Percentiles rank a stretch among this genome's conserved stretches.
phyloP scores from a whole-genome alignment of 495 filamentous ascomycete genomes.

The Glutinoglossum americanum region DNA sequence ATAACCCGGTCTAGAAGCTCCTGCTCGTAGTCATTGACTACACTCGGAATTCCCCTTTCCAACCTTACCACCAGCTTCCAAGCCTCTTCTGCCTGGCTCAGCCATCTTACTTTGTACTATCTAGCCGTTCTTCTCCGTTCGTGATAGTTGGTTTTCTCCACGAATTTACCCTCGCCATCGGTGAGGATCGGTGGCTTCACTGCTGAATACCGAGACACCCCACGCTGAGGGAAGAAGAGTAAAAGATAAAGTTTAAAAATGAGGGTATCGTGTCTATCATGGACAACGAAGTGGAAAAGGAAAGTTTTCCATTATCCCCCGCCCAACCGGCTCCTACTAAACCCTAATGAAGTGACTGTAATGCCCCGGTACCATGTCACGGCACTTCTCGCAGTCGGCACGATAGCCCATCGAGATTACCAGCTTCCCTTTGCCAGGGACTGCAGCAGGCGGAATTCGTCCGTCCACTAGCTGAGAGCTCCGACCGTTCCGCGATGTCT shows the following conservation, averaged over 20 bases:
- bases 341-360: slow-evolving; percentile 56
- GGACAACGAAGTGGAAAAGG: neutral
- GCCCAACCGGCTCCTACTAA: neutral
- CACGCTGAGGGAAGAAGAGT: too few species aligned
- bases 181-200: too few species aligned
- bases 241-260: neutral
- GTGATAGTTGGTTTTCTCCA: too few species aligned
- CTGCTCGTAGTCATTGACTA: too few species aligned
- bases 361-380: slow-evolving; percentile 57
- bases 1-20: too few species aligned
- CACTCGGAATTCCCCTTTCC: too few species aligned
- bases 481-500: neutral
- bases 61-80: too few species aligned
- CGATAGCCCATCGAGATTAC: slow-evolving; percentile 68
- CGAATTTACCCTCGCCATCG: too few species aligned
- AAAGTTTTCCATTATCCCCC: neutral
- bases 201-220: too few species aligned
- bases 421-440: slow-evolving; percentile 32
- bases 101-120: too few species aligned
- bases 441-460: slow-evolving; percentile 21
- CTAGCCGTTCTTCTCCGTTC: too few species aligned
- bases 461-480: neutral
- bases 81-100: too few species aligned
- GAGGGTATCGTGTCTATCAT: neutral
- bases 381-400: slow-evolving; percentile 73